These are phyloP conservation scores for Aurinia saxatilis DNA, from an alignment of 345 rosid genomes.

Conservation along the genomic window DNA sequence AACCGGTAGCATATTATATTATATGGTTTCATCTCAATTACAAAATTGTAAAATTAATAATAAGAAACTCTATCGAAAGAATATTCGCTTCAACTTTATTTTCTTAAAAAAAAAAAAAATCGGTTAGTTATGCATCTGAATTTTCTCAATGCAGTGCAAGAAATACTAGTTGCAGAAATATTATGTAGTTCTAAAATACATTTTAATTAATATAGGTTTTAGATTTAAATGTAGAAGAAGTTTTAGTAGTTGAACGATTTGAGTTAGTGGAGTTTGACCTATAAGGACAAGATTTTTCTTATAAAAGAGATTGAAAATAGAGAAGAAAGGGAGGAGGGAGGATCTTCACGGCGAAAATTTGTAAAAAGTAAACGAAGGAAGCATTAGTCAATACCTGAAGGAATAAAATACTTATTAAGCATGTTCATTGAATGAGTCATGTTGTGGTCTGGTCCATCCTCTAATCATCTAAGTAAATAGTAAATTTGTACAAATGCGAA, in stretches of 20 bases:
- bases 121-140: too few relatives aligned
- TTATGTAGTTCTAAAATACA: background rate
- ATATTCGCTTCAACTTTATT: too few relatives aligned
- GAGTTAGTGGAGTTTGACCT: slow-evolving; percentile 29
- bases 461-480: too few relatives aligned
- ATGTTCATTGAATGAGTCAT: too few relatives aligned
- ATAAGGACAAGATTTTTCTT: slow-evolving; percentile 13
- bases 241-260: slow-evolving; percentile 1
- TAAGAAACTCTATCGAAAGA: too few relatives aligned
- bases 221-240: background rate
- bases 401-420: background rate
- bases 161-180: background rate
- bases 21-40: too few relatives aligned
- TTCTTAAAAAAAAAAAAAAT: too few relatives aligned
- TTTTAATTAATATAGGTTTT: background rate
- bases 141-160: background rate
- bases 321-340: background rate
- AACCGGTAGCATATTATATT: too few relatives aligned
- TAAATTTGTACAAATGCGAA: too few relatives aligned
- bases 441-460: too few relatives aligned
- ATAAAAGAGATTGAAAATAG: background rate
- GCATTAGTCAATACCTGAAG: slow-evolving; percentile 20
- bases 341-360: slow-evolving; percentile 4
- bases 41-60: too few relatives aligned
- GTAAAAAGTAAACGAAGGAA: background rate